phyloP scores from a whole-genome alignment of 805 yeast genomes.

The Teunomyces cretensis region DNA sequence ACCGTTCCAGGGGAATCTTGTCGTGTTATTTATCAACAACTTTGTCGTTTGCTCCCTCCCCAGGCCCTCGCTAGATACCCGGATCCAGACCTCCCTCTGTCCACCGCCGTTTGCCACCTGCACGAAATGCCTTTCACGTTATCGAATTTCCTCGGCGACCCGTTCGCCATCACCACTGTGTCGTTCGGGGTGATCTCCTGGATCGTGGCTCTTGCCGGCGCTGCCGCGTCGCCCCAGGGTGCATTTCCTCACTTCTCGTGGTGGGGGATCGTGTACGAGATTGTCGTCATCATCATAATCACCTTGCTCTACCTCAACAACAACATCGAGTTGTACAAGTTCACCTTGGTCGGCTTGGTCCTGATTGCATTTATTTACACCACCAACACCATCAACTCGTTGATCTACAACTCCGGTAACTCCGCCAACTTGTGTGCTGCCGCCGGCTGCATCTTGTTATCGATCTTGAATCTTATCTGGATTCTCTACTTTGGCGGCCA shows the following conservation, averaged over 20 bases:
- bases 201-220: constrained; percentile 87
- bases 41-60: background rate
- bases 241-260: constrained; percentile 82
- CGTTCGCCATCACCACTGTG: constrained; percentile 82
- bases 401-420: constrained; percentile 62
- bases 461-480: constrained; percentile 84
- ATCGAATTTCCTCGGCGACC: constrained; percentile 70
- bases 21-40: background rate
- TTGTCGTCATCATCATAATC: constrained; percentile 54
- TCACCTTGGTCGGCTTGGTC: constrained; percentile 53
- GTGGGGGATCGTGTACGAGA: constrained; percentile 93
- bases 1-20: background rate
- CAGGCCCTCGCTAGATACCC: too few relatives aligned
- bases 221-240: constrained; percentile 44
- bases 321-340: constrained; percentile 67
- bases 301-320: constrained; percentile 57
- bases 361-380: constrained; percentile 80
- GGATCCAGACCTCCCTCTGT: too few relatives aligned
- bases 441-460: constrained; percentile 84
- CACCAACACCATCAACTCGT: constrained; percentile 76
- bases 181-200: constrained; percentile 76
- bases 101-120: too few relatives aligned
- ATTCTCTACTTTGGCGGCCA: constrained; percentile 87
- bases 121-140: constrained; percentile 33
- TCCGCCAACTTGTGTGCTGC: constrained; percentile 81